Evolutionary conservation across 192 early-diverging fungal genomes (phyloP).

Genomic region (Coemansia biformis): DNA sequence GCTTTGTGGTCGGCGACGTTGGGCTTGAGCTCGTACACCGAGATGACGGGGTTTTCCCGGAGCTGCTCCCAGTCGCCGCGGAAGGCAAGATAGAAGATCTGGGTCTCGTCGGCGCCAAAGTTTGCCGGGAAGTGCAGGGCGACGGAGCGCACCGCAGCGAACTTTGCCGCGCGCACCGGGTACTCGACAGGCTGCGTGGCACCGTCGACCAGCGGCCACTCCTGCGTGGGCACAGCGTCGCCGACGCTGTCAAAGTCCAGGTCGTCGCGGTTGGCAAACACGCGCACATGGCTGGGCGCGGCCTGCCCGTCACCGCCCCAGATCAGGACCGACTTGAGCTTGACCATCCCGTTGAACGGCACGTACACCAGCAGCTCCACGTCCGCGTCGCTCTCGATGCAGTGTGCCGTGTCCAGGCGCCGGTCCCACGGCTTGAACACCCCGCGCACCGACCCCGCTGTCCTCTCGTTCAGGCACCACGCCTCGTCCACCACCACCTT

Average conservation of each 20-base stretch:
- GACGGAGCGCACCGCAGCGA: slow-evolving; percentile 70
- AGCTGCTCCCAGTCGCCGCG: slow-evolving; percentile 86
- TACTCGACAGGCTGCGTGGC: slow-evolving; percentile 59
- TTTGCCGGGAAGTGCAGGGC: slow-evolving; percentile 77
- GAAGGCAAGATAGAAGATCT: slow-evolving; percentile 77
- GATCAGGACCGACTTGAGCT: slow-evolving; percentile 84
- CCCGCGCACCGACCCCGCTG: slow-evolving; percentile 55
- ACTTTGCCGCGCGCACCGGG: slow-evolving; percentile 64
- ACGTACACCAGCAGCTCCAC: slow-evolving; percentile 86
- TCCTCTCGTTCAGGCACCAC: slow-evolving; percentile 74
- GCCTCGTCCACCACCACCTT: slow-evolving; percentile 77
- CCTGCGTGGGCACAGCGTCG: slow-evolving; percentile 63
- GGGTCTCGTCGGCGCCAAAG: slow-evolving; percentile 70
- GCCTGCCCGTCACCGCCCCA: slow-evolving; percentile 57
- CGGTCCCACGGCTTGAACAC: slow-evolving; percentile 87
- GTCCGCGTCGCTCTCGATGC: slow-evolving; percentile 79
- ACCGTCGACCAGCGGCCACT: slow-evolving; percentile 71
- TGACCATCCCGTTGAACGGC: slow-evolving; percentile 87
- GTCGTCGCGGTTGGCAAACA: slow-evolving; percentile 84
- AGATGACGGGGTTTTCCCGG: slow-evolving; percentile 61
- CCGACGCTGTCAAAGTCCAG: slow-evolving; percentile 87
- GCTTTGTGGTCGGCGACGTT: too few species aligned
- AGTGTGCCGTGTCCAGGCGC: slow-evolving; percentile 64
- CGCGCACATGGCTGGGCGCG: slow-evolving; percentile 69
- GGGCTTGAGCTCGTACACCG: too few species aligned